Percentiles rank a stretch among this genome's conserved stretches.
phyloP scores from a whole-genome alignment of 441 rosid genomes.

The Metrosideros polymorpha region DNA sequence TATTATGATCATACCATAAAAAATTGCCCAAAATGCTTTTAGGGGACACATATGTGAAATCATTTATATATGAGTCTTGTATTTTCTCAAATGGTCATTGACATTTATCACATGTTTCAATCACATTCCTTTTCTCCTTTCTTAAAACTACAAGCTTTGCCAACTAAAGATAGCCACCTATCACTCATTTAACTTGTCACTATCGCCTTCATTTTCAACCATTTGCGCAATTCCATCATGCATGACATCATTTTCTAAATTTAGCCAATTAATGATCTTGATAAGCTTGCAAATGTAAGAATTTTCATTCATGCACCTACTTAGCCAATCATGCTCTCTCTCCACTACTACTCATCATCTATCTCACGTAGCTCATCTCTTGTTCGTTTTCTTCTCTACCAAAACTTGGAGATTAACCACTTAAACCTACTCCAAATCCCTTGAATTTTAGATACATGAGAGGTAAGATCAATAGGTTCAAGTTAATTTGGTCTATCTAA shows the following conservation, averaged over 20 bases:
- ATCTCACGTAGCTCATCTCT: not conserved
- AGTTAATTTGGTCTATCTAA: not conserved
- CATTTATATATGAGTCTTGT: too few relatives aligned
- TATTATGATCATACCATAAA: too few relatives aligned
- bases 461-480: not conserved
- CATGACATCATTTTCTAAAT: not conserved
- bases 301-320: not conserved
- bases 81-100: too few relatives aligned
- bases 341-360: not conserved
- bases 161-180: too few relatives aligned
- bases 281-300: not conserved
- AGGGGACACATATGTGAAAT: too few relatives aligned
- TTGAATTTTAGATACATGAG: not conserved
- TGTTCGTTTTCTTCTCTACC: not conserved
- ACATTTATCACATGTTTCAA: too few relatives aligned
- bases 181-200: too few relatives aligned
- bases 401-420: not conserved
- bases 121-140: too few relatives aligned
- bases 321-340: not conserved
- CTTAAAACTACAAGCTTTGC: too few relatives aligned
- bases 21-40: too few relatives aligned
- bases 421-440: not conserved
- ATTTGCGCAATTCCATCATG: too few relatives aligned
- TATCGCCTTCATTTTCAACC: too few relatives aligned
- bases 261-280: not conserved